A percentile compares a stretch with the other conserved stretches of the same genome.
phyloP scores from a whole-genome alignment of 129 eudicot genomes.

The Artemisia annua region DNA sequence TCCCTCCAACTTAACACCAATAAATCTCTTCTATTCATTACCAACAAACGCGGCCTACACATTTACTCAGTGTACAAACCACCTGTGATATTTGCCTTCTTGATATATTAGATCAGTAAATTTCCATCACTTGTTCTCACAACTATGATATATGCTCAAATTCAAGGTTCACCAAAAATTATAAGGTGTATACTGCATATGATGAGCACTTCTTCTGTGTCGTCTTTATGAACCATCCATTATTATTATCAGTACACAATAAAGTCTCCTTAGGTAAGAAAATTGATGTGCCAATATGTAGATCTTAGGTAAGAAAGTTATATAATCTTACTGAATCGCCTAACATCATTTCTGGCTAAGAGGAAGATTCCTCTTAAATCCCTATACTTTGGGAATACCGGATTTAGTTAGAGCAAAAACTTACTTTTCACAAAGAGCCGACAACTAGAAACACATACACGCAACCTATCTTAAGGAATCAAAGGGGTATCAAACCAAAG shows the following conservation, averaged over 20 bases:
- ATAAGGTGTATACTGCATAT: too few relatives aligned
- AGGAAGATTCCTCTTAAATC: neutral
- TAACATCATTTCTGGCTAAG: neutral
- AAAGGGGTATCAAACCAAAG: neutral
- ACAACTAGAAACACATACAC: neutral
- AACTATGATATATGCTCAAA: too few relatives aligned
- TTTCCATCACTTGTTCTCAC: too few relatives aligned
- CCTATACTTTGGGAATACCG: neutral
- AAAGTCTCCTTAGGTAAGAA: too few relatives aligned
- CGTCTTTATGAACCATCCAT: too few relatives aligned
- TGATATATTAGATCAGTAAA: too few relatives aligned
- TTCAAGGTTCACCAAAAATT: too few relatives aligned
- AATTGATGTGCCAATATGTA: neutral
- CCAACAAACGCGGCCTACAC: slow-evolving; percentile 19
- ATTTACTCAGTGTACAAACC: slow-evolving; percentile 17
- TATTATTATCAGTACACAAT: too few relatives aligned
- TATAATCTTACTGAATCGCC: neutral
- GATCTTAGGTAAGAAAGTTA: too few relatives aligned
- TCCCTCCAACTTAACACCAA: slow-evolving; percentile 33
- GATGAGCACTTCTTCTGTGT: too few relatives aligned
- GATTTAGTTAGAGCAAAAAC: neutral
- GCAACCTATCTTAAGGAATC: neutral
- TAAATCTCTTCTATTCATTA: neutral
- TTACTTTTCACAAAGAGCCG: neutral
- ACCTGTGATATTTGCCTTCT: neutral